Base-by-base conservation (phyloP, 257 asterid species). In the Solanum sparsipilum region DNA sequence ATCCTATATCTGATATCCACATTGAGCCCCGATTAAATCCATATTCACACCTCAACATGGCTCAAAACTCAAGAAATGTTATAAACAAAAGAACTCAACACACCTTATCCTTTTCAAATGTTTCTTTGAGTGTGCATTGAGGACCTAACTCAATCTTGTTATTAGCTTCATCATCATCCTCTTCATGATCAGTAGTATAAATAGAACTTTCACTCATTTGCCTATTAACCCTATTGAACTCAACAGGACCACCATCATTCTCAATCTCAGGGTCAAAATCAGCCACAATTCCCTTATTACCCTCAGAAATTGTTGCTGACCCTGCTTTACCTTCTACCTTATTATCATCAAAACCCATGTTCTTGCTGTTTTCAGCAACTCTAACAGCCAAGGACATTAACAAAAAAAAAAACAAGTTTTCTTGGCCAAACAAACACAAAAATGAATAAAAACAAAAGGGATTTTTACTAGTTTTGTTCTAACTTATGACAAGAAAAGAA, bases 61-160 rank as follows among this genome's bases (percentile, higher is more conserved):
- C 46, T 73, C 46, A 20, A 56, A 73, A 73, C 29, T 34, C 46
- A 11, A 73, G 4, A 73, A 5, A 73, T 34, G 16, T 20, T 34
- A 18, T 3, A 78, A 41, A 25, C 1, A 41, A 10, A 41, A 79
- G 1, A 79, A 79, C 67, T 44, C 60, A 20, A 87, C 65, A 88
- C 71, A 95, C 99, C 98, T 95, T 95, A 94, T 96, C 99, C 87
- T 93, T 94, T 87, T 95, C 99, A 88, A 94, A 94, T 88, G 93
- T 92, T 89, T 94, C 98, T 82, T 95, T 96, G 94, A 96, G 99
- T 46, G 98, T 93, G 86, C 93, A 93, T 86, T 94, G 95, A 89
- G 99, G 99, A 7, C 99, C 99, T 93, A 96, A 91, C 88, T 94
- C 94, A 56, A 96, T 93, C 90, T 93, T 94, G 58, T 92, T 89